Evolutionary conservation across 352 stramenopile genomes (phyloP), one percentile per base, ranked within the genome.

Genomic region (Phytophthora ohioensis): DNA sequence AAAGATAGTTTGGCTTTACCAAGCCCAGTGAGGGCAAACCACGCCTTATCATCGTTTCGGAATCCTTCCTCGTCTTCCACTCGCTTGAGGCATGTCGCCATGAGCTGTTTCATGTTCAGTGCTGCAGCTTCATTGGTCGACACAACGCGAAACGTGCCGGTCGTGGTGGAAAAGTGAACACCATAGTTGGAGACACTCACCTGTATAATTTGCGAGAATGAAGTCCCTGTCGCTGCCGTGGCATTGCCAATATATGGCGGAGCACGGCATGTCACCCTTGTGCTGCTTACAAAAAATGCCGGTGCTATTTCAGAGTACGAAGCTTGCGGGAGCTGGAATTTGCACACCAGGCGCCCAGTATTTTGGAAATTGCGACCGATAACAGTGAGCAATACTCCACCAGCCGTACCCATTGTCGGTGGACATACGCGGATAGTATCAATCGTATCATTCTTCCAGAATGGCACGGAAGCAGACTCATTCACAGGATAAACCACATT

Each of bases 381-480:
- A 6, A 99, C 82, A 41, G 91, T 98, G 12, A 99, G 36, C 4
- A 92, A 45, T 11, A 84, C 64, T 15, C 81, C 84, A 38, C 87
- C 84, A 35, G 31, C 68, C 36, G 65, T 64, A 32, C 69, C 49
- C 4, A 85, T 70, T 41, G 64, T 75, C 0, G 65, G 53, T 3
- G 96, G 94, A 64, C 96, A 99, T 8, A 81, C 67, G n/a, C 94
- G 85, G 39, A 98, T 91, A 3, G 95, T 76, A 67, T 99, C 95
- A n/a, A 99, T 58, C 7, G 96, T 98, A 67, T 98, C 95, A 75
- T 99, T 99, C 27, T 80, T 79, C 97, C 96, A 99, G 34, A 87
- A 84, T 5, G 77, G 41, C 4, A 86, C 81, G 7, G 86, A 95
- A 2, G 85, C 85, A 6, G 88, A 96, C 38, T 88, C 71, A 66